Evolutionary conservation across 495 filamentous ascomycete genomes (phyloP).

Genomic region (Penicillium desertorum): DNA sequence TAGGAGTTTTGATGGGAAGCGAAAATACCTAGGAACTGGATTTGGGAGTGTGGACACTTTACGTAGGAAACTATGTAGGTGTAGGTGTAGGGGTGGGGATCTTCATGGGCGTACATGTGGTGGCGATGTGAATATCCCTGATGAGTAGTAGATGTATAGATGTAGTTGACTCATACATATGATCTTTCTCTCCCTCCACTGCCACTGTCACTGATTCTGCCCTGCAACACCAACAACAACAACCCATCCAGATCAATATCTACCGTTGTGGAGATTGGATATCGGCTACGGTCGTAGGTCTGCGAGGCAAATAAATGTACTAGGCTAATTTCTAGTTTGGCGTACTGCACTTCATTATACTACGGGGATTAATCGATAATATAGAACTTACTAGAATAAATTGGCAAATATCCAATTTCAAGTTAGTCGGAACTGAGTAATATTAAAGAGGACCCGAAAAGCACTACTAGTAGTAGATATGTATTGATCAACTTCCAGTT

Average conservation of each 20-base stretch:
- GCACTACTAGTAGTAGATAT: too few species aligned
- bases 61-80: neutral
- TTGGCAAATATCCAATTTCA: too few species aligned
- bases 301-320: neutral
- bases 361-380: neutral
- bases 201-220: neutral
- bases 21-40: slow-evolving; percentile 2
- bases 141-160: neutral
- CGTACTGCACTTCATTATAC: neutral
- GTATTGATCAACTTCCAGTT: too few species aligned
- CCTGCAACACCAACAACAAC: neutral
- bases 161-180: slow-evolving; percentile 5
- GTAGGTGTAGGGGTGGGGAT: neutral
- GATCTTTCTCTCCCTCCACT: slow-evolving; percentile 2
- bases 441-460: too few species aligned
- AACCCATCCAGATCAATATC: neutral
- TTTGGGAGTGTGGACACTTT: slow-evolving; percentile 7
- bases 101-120: neutral
- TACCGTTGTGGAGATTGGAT: neutral
- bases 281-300: neutral
- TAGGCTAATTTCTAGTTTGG: neutral
- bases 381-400: too few species aligned
- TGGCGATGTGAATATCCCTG: neutral
- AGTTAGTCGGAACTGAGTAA: too few species aligned
- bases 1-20: slow-evolving; percentile 17